phyloP scores from a whole-genome alignment of 2,329 filamentous ascomycete species.

The Cercospora sp. region DNA sequence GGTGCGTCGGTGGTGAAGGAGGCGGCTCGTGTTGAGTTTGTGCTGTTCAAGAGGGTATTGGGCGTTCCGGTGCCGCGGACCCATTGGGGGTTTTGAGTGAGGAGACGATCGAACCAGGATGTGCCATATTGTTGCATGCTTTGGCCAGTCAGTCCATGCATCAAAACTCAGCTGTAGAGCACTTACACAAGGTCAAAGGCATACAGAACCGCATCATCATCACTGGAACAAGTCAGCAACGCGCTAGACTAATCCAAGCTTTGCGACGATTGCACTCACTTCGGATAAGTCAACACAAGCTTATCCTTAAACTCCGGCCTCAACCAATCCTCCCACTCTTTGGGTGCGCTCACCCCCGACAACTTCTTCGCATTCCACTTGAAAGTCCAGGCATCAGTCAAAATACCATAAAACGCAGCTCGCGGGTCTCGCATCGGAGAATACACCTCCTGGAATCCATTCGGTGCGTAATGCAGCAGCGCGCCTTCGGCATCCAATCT shows the following conservation, averaged over 20 bases:
- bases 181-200: conserved; percentile 3
- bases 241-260: background rate
- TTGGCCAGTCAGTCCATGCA: too few relatives aligned
- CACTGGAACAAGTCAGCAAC: background rate
- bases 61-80: background rate
- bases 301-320: conserved; percentile 2
- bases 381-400: background rate
- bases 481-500: background rate
- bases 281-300: background rate
- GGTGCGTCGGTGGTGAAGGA: background rate
- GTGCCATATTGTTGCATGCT: background rate
- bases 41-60: background rate
- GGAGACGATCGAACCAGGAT: conserved; percentile 1
- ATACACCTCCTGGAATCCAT: background rate
- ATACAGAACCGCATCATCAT: background rate
- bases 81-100: conserved; percentile 1
- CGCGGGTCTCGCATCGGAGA: background rate
- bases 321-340: background rate
- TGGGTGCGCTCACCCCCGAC: background rate
- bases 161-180: background rate
- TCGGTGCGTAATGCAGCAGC: background rate
- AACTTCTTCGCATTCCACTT: background rate
- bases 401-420: background rate
- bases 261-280: background rate
- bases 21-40: background rate